phyloP scores from a whole-genome alignment of 257 asterid species.

The Fraxinus americana region DNA sequence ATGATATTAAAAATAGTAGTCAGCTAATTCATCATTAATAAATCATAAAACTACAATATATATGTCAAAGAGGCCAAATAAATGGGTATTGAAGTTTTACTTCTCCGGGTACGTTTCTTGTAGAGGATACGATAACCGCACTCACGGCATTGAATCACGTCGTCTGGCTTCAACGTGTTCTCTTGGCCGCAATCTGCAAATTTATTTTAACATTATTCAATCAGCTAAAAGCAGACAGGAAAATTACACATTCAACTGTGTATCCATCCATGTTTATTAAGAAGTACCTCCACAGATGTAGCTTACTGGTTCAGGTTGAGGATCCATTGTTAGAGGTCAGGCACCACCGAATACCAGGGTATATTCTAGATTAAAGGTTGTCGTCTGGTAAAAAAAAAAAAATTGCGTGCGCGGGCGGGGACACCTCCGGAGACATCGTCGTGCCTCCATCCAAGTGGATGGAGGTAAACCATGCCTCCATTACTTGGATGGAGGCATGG shows the following conservation, averaged over 20 bases:
- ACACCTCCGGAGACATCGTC: too few species aligned
- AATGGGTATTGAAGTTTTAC: constrained; percentile 26
- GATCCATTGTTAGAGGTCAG: constrained; percentile 43
- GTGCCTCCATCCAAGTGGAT: too few species aligned
- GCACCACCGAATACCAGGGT: too few species aligned
- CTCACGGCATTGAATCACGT: constrained; percentile 86
- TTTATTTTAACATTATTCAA: not conserved
- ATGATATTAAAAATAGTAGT: not conserved
- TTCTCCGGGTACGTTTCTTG: constrained; percentile 93
- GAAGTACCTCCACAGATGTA: constrained; percentile 70
- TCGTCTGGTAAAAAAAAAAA: too few species aligned
- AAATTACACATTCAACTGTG: not conserved
- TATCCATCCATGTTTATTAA: not conserved
- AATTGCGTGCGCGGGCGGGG: too few species aligned
- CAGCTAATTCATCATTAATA: not conserved
- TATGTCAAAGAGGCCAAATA: not conserved
- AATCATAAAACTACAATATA: not conserved
- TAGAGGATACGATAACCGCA: constrained; percentile 88
- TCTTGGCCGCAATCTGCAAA: constrained; percentile 82
- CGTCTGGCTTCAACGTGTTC: constrained; percentile 73
- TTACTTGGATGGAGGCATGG: too few species aligned
- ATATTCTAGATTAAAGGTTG: too few species aligned
- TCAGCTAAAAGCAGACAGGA: not conserved
- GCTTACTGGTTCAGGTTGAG: constrained; percentile 74
- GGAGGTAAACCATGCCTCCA: too few species aligned